Conservation (phyloP, 495 filamentous ascomycete species). For the Penicillium goetzii region DNA sequence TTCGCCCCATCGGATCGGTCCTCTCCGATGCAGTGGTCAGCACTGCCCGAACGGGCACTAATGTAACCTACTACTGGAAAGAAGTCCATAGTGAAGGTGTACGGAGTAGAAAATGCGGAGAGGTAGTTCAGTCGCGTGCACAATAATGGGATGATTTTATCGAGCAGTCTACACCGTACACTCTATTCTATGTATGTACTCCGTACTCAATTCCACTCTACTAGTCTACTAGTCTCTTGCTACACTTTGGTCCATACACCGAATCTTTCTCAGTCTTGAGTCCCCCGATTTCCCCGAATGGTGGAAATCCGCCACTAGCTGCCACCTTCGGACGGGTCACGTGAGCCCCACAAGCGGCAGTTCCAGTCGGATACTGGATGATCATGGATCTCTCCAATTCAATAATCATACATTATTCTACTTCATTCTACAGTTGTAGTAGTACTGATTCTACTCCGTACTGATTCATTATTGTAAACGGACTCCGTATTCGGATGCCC, state of each 20-base stretch:
- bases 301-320: constrained; percentile 24
- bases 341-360: constrained; percentile 26
- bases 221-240: background rate
- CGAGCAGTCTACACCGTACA: background rate
- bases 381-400: background rate
- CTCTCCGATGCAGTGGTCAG: constrained; percentile 24
- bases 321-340: constrained; percentile 21
- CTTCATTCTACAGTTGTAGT: background rate
- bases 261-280: background rate
- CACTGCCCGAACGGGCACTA: constrained; percentile 7
- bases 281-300: background rate
- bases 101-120: background rate
- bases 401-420: background rate
- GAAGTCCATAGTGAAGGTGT: background rate
- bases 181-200: background rate
- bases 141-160: background rate
- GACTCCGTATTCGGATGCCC: background rate
- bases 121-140: background rate
- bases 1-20: constrained; percentile 30
- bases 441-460: background rate
- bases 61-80: constrained; percentile 16
- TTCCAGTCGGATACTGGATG: background rate
- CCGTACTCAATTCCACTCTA: background rate
- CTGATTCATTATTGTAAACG: background rate
- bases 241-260: background rate